Evolutionary conservation across 2,329 filamentous ascomycete species (phyloP).

Genomic region (Trichoderma aggressivum): DNA sequence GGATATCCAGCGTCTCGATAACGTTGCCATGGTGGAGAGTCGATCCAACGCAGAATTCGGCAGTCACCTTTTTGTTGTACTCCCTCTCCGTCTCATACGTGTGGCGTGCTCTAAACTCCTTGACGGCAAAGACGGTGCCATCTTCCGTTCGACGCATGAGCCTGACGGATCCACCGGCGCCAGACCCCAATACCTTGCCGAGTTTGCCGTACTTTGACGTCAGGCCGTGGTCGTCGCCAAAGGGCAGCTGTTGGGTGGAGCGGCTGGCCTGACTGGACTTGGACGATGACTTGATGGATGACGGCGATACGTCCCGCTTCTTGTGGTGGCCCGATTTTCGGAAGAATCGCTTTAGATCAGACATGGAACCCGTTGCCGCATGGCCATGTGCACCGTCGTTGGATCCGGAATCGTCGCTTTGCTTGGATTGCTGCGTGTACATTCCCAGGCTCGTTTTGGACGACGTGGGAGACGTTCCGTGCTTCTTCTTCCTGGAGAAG

Average conservation of each 20-base stretch:
- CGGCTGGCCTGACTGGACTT: slow-evolving; percentile 33
- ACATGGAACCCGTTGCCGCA: slow-evolving; percentile 73
- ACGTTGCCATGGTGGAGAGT: slow-evolving; percentile 97
- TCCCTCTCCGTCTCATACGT: slow-evolving; percentile 92
- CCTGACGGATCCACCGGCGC: slow-evolving; percentile 89
- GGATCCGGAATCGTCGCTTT: slow-evolving; percentile 12
- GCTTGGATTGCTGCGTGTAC: slow-evolving; percentile 26
- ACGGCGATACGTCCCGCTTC: slow-evolving; percentile 64
- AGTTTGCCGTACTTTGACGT: slow-evolving; percentile 93
- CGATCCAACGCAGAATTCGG: slow-evolving; percentile 96
- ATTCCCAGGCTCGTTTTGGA: slow-evolving; percentile 49
- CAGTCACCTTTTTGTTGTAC: slow-evolving; percentile 96
- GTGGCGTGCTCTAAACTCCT: slow-evolving; percentile 90
- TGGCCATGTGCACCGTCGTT: slow-evolving; percentile 24
- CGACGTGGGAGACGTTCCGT: slow-evolving; percentile 46
- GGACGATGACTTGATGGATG: slow-evolving; percentile 49
- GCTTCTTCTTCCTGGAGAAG: slow-evolving; percentile 72
- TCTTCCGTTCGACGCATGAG: slow-evolving; percentile 93
- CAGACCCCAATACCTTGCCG: slow-evolving; percentile 87
- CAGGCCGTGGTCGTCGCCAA: slow-evolving; percentile 89
- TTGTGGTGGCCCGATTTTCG: slow-evolving; percentile 73
- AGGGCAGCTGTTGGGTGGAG: slow-evolving; percentile 67
- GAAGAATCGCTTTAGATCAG: slow-evolving; percentile 95
- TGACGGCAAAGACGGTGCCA: slow-evolving; percentile 91
- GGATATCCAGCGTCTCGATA: slow-evolving; percentile 94